A percentile compares a stretch with the other conserved stretches of the same genome.
Conservation (phyloP, 331 rosid genomes). For the Spiraea crenata region DNA sequence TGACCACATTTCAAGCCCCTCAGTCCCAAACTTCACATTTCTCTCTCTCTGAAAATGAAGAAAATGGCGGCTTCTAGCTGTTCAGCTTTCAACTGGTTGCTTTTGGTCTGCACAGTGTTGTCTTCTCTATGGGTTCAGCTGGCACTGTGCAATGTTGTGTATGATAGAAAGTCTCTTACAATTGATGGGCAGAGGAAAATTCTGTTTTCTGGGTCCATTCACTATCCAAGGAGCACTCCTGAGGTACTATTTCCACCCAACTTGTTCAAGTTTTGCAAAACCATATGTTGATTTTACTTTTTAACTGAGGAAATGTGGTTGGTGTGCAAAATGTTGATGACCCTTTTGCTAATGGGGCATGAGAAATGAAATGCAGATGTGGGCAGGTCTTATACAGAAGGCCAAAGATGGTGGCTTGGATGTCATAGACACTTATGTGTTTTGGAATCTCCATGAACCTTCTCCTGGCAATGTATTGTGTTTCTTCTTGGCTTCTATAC, state of each 20-base stretch:
- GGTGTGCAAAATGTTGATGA: neutral
- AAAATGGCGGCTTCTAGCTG: slow-evolving; percentile 24
- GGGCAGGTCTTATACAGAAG: slow-evolving; percentile 37
- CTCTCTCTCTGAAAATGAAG: neutral
- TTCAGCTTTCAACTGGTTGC: slow-evolving; percentile 19
- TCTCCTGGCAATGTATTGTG: slow-evolving; percentile 35
- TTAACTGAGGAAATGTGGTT: neutral
- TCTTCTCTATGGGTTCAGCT: slow-evolving; percentile 16
- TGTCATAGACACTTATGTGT: slow-evolving; percentile 47
- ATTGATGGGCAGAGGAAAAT: slow-evolving; percentile 38
- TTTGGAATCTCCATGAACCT: slow-evolving; percentile 52
- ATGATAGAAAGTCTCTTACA: slow-evolving; percentile 35
- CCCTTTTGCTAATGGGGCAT: neutral
- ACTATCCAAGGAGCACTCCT: slow-evolving; percentile 46
- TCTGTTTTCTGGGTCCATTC: slow-evolving; percentile 47
- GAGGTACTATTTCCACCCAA: slow-evolving; percentile 20
- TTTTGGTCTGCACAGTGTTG: slow-evolving; percentile 16
- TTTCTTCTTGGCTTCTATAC: neutral
- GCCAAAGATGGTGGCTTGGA: slow-evolving; percentile 45
- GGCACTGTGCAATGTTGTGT: slow-evolving; percentile 28
- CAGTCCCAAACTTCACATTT: neutral
- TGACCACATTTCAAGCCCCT: neutral
- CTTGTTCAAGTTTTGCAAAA: neutral
- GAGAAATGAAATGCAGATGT: slow-evolving; percentile 40
- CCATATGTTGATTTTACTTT: neutral